Percentiles rank a stretch among this genome's conserved stretches.
Evolutionary conservation across 2,329 filamentous ascomycete genomes (phyloP).

Genomic region (Remersonia thermophila): DNA sequence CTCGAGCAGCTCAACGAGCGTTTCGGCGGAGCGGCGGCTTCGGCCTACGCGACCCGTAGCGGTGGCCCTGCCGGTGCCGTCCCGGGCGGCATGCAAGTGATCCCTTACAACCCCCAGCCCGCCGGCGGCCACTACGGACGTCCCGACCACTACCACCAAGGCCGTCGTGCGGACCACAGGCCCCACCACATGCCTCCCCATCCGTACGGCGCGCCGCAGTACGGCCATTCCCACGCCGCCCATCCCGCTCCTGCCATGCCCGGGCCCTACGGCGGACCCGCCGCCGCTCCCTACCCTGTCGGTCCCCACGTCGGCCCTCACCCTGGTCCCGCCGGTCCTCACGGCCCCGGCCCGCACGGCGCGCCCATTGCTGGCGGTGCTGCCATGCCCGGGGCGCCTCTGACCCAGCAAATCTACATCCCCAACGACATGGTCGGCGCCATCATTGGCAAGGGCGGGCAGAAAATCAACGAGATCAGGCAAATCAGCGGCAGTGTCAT

Average conservation of each 20-base stretch:
- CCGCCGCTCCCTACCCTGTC: constrained; percentile 57
- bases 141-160: constrained; percentile 74
- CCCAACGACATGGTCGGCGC: constrained; percentile 99
- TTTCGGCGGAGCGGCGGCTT: constrained; percentile 89
- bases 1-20: constrained; percentile 94
- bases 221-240: constrained; percentile 52
- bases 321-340: constrained; percentile 47
- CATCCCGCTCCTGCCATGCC: constrained; percentile 51
- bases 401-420: constrained; percentile 98
- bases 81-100: constrained; percentile 95
- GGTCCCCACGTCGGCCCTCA: constrained; percentile 71
- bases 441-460: constrained; percentile 95
- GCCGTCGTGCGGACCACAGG: constrained; percentile 57
- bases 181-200: constrained; percentile 63
- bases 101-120: constrained; percentile 92
- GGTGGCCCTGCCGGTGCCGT: constrained; percentile 88
- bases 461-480: constrained; percentile 98
- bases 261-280: constrained; percentile 72
- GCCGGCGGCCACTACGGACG: constrained; percentile 87
- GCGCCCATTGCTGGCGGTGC: constrained; percentile 59
- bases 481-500: constrained; percentile 96
- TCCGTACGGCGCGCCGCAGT: constrained; percentile 54
- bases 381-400: constrained; percentile 58
- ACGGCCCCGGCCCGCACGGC: constrained; percentile 54
- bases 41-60: constrained; percentile 92